Conservation (phyloP, 1,139 yeast species). For the Candida anutae region DNA sequence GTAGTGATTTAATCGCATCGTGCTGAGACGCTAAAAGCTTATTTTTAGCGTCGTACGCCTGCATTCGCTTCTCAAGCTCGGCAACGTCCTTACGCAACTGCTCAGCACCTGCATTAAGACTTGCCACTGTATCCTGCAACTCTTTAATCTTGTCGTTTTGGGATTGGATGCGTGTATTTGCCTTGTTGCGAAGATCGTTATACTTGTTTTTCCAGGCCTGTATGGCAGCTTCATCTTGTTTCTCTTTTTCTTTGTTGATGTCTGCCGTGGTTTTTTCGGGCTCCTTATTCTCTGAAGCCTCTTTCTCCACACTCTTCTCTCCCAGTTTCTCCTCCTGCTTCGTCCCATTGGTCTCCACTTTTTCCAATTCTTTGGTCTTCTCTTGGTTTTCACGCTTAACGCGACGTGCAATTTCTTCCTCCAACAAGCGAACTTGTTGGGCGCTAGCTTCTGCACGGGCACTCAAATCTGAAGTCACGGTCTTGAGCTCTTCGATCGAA, state of each 20-base stretch:
- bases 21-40: too few relatives aligned
- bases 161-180: constrained; percentile 14
- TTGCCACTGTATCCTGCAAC: constrained; percentile 14
- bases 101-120: too few relatives aligned
- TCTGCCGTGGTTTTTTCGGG: constrained; percentile 4
- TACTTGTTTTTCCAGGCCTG: constrained; percentile 19
- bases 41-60: too few relatives aligned
- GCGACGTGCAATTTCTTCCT: constrained; percentile 33
- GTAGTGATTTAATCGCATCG: too few relatives aligned
- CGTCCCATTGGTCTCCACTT: constrained; percentile 22
- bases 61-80: too few relatives aligned
- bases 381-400: not conserved
- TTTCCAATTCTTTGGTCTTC: constrained; percentile 16
- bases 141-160: constrained; percentile 17
- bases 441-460: constrained; percentile 22
- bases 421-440: constrained; percentile 25
- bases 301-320: not conserved
- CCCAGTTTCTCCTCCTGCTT: constrained; percentile 1
- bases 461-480: constrained; percentile 14
- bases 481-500: constrained; percentile 15
- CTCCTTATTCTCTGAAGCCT: constrained; percentile 2
- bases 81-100: too few relatives aligned
- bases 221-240: too few relatives aligned
- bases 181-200: constrained; percentile 23
- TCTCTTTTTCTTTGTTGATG: constrained; percentile 5